phyloP scores from a whole-genome alignment of 2,329 filamentous ascomycete species.

The Leptodontidium sp. region DNA sequence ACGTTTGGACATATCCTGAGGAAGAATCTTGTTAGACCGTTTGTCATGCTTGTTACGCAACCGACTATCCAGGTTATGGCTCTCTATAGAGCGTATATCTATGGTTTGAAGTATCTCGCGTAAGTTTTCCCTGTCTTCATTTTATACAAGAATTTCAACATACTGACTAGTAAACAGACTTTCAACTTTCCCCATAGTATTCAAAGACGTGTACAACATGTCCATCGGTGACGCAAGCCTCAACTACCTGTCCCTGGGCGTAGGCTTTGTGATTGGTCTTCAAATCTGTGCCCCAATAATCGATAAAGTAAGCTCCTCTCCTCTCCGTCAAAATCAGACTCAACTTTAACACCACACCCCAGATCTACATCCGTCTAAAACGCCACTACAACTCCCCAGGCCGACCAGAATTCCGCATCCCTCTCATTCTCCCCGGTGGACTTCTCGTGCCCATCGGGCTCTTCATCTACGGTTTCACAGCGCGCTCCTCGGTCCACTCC shows the following conservation, averaged over 20 bases:
- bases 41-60: constrained; percentile 58
- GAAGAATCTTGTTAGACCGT: constrained; percentile 54
- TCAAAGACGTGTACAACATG: constrained; percentile 61
- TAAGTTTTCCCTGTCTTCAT: neutral
- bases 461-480: constrained; percentile 65
- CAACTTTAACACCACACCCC: constrained; percentile 55
- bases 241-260: constrained; percentile 58
- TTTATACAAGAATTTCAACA: neutral
- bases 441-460: constrained; percentile 63
- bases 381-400: constrained; percentile 34
- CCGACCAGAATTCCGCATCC: constrained; percentile 67
- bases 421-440: constrained; percentile 61
- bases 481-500: constrained; percentile 58
- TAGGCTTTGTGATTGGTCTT: constrained; percentile 52
- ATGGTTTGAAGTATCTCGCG: constrained; percentile 61
- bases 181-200: constrained; percentile 66
- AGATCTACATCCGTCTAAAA: constrained; percentile 37
- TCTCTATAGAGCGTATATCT: constrained; percentile 58
- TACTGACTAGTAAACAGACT: constrained; percentile 46
- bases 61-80: constrained; percentile 60
- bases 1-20: constrained; percentile 47
- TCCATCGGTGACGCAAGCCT: constrained; percentile 62
- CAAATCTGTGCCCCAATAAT: constrained; percentile 42
- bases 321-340: constrained; percentile 61
- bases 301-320: constrained; percentile 38